phyloP scores from a whole-genome alignment of 2,329 filamentous ascomycete species.

The Alternaria novae-zelandiae region DNA sequence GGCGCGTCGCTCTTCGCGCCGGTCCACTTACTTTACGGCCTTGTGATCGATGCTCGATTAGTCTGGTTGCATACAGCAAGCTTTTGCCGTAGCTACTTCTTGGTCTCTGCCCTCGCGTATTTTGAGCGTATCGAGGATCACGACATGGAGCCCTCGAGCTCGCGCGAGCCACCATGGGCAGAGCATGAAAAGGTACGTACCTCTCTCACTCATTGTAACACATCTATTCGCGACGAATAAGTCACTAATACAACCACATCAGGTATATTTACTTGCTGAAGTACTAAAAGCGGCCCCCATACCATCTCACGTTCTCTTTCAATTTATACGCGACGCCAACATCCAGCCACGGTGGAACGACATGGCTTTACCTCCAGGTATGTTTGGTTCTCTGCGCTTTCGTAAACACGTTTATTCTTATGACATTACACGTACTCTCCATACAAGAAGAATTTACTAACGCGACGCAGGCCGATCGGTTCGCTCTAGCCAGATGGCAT shows the following conservation, averaged over 20 bases:
- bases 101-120: slow-evolving; percentile 33
- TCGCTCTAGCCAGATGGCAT: slow-evolving; percentile 46
- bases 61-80: slow-evolving; percentile 42
- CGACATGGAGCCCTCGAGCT: slow-evolving; percentile 48
- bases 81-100: slow-evolving; percentile 40
- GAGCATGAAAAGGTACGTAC: slow-evolving; percentile 56
- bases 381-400: slow-evolving; percentile 18
- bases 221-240: background rate
- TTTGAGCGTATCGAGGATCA: slow-evolving; percentile 20
- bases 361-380: slow-evolving; percentile 58
- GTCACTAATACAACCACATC: slow-evolving; percentile 13
- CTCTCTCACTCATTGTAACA: slow-evolving; percentile 7
- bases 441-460: slow-evolving; percentile 8
- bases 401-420: background rate
- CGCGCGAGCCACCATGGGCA: slow-evolving; percentile 51
- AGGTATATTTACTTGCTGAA: slow-evolving; percentile 58
- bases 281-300: slow-evolving; percentile 57
- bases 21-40: slow-evolving; percentile 41
- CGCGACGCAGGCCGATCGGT: slow-evolving; percentile 43
- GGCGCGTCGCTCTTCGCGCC: slow-evolving; percentile 37
- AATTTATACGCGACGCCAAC: slow-evolving; percentile 52
- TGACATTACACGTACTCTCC: background rate
- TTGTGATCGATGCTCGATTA: slow-evolving; percentile 45
- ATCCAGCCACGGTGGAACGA: slow-evolving; percentile 58
- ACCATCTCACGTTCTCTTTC: slow-evolving; percentile 52